These are phyloP conservation scores for Phytophthora sp. DNA, from an alignment of 352 stramenopile species.

Conservation along the genomic window DNA sequence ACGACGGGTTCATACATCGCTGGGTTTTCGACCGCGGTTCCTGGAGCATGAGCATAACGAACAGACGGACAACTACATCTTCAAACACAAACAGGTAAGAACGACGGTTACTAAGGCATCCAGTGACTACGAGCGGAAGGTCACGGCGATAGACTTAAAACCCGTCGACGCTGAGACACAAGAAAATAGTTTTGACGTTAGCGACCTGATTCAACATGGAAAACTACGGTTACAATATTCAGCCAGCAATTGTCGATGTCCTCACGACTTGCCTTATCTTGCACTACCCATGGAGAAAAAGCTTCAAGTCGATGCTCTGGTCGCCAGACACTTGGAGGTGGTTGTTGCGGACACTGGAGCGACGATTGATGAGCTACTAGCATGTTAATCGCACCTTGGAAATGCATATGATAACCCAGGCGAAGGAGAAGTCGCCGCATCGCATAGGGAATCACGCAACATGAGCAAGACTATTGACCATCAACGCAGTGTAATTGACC, in stretches of 20 bases:
- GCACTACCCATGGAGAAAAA: constrained; percentile 1
- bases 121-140: not conserved
- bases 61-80: constrained; percentile 26
- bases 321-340: not conserved
- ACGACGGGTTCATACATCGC: not conserved
- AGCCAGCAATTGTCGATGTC: not conserved
- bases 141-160: not conserved
- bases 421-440: not conserved
- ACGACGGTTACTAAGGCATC: constrained; percentile 11
- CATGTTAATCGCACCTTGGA: not conserved
- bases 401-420: not conserved
- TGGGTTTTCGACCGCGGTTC: constrained; percentile 16
- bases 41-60: constrained; percentile 29
- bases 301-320: too few species aligned
- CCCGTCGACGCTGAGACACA: not conserved
- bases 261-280: constrained; percentile 2
- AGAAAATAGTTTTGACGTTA: not conserved
- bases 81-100: constrained; percentile 7
- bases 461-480: constrained; percentile 2
- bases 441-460: not conserved
- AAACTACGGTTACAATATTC: not conserved
- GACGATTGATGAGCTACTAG: not conserved
- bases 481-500: constrained; percentile 17
- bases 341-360: not conserved
- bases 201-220: constrained; percentile 1